Base-by-base conservation (phyloP, 768 basidiomycete genomes). In the Leccinum aurantiacum region DNA sequence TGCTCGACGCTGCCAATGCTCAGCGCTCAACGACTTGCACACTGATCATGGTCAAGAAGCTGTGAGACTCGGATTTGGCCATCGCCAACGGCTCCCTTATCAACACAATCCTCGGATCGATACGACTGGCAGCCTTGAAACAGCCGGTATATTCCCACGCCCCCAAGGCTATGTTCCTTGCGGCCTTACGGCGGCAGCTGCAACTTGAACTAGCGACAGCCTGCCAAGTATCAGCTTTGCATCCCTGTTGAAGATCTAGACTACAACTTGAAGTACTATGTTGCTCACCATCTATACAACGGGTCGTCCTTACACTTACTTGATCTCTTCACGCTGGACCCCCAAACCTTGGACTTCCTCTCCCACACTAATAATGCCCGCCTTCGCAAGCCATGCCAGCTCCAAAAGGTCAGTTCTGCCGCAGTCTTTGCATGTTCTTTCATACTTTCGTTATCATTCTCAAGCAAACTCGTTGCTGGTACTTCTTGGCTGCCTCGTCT, bases 51-150 rank as follows among this genome's bases (percentile, higher is more conserved):
- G 59, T 62, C 64, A 64, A 66, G 56, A 60, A 54, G 35, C 19
- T 49, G 58, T 25, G 60, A 37, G 29, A 44, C 41, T 44, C 41
- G n/a, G 38, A 46, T 37, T 19, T 52, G 37, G 6, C 11, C 19
- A 56, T 54, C n/a, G 56, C 33, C 58, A 53, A 57, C 56, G 17
- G 29, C 50, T n/a, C 17, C 63, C 63, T 71, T 71, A 71, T 70
- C 69, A 44, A 62, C 29, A 7, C 22, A 33, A 61, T 46, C 15
- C 48, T 66, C 69, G 69, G 69, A 70, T 70, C 69, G 69, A 70
- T 71, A 56, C 69, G 67, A 67, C 14, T 17, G 11, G 5, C 44
- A 24, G 24, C 19, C 47, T 25, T 49, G 24, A 22, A 25, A 25
- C 14, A 49, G 47, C 24, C 47, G 54, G 38, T 2, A 57, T 25